Conservation (phyloP, 306 rosid genomes). For the Citrullus mucosospermus region DNA sequence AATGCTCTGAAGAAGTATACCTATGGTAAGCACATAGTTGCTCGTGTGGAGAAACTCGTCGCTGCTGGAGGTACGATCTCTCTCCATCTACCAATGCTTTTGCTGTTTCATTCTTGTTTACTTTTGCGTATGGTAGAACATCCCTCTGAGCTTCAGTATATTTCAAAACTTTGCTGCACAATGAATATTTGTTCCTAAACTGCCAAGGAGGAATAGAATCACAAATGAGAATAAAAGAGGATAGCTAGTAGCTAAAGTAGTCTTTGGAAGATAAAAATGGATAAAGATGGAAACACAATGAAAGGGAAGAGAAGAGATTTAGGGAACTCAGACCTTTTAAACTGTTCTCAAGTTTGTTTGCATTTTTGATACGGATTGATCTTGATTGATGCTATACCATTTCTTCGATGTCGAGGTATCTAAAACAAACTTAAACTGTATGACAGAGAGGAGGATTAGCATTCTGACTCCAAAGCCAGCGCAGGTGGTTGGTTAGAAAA, state of each 20-base stretch:
- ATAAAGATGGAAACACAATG: not conserved
- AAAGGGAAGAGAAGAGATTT: not conserved
- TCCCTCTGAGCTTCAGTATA: not conserved
- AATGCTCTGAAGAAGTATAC: conserved; percentile 53
- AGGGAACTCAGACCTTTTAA: no score
- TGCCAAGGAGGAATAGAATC: not conserved
- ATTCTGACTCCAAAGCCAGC: conserved; percentile 35
- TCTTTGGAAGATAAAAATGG: not conserved
- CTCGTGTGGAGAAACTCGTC: conserved; percentile 55
- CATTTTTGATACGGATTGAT: not conserved
- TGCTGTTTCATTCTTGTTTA: not conserved
- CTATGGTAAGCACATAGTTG: conserved; percentile 54
- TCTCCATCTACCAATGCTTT: conserved; percentile 1
- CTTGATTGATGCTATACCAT: not conserved
- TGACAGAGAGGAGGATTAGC: conserved; percentile 54
- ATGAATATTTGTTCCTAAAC: not conserved
- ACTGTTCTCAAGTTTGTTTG: not conserved
- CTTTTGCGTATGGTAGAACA: not conserved
- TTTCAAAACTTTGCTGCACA: not conserved
- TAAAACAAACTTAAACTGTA: conserved; percentile 11
- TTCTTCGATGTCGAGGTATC: not conserved
- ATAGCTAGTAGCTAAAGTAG: not conserved
- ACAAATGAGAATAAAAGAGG: not conserved
- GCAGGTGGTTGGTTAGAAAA: conserved; percentile 23
- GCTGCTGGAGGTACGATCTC: conserved; percentile 40